Percentiles rank a stretch among this genome's conserved stretches.
Conservation (phyloP, 2,329 filamentous ascomycete genomes). For the Venturia oleaginea region DNA sequence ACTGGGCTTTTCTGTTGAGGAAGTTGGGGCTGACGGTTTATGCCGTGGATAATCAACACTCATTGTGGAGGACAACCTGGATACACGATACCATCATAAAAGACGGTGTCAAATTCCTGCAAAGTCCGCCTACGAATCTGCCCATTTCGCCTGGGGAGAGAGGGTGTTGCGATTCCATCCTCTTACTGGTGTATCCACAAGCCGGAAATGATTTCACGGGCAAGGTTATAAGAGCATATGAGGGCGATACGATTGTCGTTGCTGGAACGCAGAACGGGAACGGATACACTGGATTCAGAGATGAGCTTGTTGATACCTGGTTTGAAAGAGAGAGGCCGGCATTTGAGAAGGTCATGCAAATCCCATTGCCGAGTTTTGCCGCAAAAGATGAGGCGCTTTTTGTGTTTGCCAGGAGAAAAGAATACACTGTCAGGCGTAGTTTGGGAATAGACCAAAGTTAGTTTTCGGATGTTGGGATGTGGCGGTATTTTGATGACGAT, state of each 20-base stretch:
- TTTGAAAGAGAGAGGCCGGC: constrained; percentile 45
- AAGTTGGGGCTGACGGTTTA: constrained; percentile 45
- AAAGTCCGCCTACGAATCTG: constrained; percentile 28
- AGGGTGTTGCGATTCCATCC: constrained; percentile 39
- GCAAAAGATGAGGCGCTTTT: constrained; percentile 70
- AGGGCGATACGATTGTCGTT: constrained; percentile 56
- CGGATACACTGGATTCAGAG: constrained; percentile 62
- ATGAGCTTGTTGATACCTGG: constrained; percentile 56
- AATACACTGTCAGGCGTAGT: background rate
- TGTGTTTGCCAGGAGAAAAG: constrained; percentile 40
- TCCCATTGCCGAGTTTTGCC: constrained; percentile 64
- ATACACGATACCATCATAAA: constrained; percentile 54
- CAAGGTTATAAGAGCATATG: constrained; percentile 50
- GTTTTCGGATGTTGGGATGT: background rate
- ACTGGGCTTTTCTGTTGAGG: constrained; percentile 66
- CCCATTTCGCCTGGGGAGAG: constrained; percentile 29
- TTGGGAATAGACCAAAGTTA: background rate
- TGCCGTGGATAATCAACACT: constrained; percentile 59
- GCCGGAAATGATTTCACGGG: constrained; percentile 59
- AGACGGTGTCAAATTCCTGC: constrained; percentile 53
- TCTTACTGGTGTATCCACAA: constrained; percentile 66
- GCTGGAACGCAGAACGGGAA: constrained; percentile 68
- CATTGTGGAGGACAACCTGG: constrained; percentile 61
- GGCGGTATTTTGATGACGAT: background rate
- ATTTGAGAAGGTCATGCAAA: constrained; percentile 53